Evolutionary conservation across 139 green algal genomes (phyloP).

Genomic region (Pleodorina starrii): DNA sequence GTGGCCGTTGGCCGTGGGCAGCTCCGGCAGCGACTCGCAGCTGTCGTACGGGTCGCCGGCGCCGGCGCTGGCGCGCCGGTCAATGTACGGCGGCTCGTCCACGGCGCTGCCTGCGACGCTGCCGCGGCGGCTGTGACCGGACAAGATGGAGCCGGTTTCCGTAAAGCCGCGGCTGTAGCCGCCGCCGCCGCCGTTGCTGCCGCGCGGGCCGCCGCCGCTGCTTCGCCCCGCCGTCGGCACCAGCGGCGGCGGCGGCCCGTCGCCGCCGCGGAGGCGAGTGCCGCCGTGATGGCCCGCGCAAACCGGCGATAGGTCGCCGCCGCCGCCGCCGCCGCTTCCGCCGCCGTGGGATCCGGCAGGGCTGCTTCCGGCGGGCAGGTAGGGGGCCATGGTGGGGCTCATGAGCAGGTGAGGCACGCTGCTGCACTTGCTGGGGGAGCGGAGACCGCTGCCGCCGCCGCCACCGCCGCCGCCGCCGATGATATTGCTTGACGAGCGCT

Average conservation of each 20-base stretch:
- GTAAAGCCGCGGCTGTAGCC: neutral
- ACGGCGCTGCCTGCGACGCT: constrained; percentile 2
- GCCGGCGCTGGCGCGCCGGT: neutral
- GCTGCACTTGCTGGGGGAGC: neutral
- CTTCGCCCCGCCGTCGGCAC: neutral
- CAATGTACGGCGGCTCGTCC: neutral
- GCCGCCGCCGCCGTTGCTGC: neutral
- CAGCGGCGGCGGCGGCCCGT: neutral
- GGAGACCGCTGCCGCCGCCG: neutral
- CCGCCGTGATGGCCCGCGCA: neutral
- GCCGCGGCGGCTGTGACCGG: neutral
- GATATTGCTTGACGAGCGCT: neutral
- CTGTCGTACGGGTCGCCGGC: neutral
- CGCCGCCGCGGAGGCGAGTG: too few relatives aligned
- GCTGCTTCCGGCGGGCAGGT: neutral
- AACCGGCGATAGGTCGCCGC: neutral
- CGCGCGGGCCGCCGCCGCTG: neutral
- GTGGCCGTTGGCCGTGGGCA: neutral
- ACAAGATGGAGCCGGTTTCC: neutral
- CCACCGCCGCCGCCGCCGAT: neutral
- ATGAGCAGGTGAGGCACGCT: neutral
- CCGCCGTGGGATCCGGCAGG: neutral
- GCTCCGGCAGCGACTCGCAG: constrained; percentile 17
- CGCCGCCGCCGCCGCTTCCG: too few relatives aligned
- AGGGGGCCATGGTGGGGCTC: neutral